Conservation (phyloP, 2,329 filamentous ascomycete genomes). For the Chaetomium sp. region DNA sequence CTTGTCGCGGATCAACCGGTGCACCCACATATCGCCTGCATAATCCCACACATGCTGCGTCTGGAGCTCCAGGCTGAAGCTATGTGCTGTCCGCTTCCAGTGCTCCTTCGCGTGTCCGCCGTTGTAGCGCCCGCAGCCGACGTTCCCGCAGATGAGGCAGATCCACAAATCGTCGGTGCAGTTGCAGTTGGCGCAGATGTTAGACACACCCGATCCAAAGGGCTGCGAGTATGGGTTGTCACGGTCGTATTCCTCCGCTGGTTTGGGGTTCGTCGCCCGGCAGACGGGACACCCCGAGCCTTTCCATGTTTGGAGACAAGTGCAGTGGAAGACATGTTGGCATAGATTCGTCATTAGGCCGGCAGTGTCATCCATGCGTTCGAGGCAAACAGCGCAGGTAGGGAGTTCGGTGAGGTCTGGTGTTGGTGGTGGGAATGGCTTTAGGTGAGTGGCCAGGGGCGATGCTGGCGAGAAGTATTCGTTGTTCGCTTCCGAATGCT, state of each 20-base stretch:
- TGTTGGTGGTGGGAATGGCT: conserved; percentile 61
- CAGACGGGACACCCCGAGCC: conserved; percentile 92
- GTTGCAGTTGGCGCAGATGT: conserved; percentile 76
- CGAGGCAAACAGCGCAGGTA: conserved; percentile 91
- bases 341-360: conserved; percentile 93
- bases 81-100: conserved; percentile 83
- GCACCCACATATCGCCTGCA: conserved; percentile 89
- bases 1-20: conserved; percentile 90
- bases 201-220: conserved; percentile 54
- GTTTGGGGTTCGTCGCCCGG: conserved; percentile 63
- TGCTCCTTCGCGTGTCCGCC: conserved; percentile 88
- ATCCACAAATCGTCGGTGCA: conserved; percentile 84
- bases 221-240: conserved; percentile 47
- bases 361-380: conserved; percentile 96
- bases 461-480: conserved; percentile 53
- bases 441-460: conserved; percentile 40
- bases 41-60: conserved; percentile 99
- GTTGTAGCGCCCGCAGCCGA: conserved; percentile 93
- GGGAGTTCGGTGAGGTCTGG: conserved; percentile 84
- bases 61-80: conserved; percentile 85
- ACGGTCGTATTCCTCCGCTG: conserved; percentile 33
- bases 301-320: conserved; percentile 92
- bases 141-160: conserved; percentile 85
- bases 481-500: conserved; percentile 27
- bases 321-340: conserved; percentile 96